Evolutionary conservation across 345 rosid genomes (phyloP).

Genomic region (Erodium maritimum): DNA sequence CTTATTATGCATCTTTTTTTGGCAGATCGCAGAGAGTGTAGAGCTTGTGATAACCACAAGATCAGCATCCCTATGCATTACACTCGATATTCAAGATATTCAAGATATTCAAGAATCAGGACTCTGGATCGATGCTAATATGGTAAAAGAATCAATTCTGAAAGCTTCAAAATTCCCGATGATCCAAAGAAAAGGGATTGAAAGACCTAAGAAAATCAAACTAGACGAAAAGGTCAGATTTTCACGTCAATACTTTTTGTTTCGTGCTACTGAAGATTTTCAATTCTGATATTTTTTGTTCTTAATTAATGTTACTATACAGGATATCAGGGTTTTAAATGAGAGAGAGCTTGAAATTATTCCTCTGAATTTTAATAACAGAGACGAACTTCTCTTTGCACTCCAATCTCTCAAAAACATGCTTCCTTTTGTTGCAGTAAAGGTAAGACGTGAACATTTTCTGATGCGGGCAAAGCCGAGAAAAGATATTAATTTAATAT

Average conservation of each 20-base stretch:
- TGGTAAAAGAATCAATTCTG: slow-evolving; percentile 61
- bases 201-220: slow-evolving; percentile 22
- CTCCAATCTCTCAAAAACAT: slow-evolving; percentile 59
- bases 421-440: slow-evolving; percentile 66
- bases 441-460: slow-evolving; percentile 41
- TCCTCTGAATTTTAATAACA: slow-evolving; percentile 47
- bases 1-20: neutral
- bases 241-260: neutral
- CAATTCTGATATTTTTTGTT: slow-evolving; percentile 1
- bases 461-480: neutral
- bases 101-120: slow-evolving; percentile 55
- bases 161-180: slow-evolving; percentile 26
- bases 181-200: neutral
- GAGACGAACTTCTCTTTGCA: slow-evolving; percentile 38
- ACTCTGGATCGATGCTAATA: slow-evolving; percentile 57
- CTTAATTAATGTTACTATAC: slow-evolving; percentile 25
- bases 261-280: too few species aligned
- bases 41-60: slow-evolving; percentile 71
- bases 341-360: slow-evolving; percentile 51
- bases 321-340: slow-evolving; percentile 70
- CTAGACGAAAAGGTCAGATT: slow-evolving; percentile 35
- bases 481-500: neutral
- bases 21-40: slow-evolving; percentile 78
- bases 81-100: slow-evolving; percentile 60
- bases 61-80: slow-evolving; percentile 55